Evolutionary conservation across 352 stramenopile genomes (phyloP), one percentile per base, ranked within the genome.

Genomic region (Globisporangium takayamanum): DNA sequence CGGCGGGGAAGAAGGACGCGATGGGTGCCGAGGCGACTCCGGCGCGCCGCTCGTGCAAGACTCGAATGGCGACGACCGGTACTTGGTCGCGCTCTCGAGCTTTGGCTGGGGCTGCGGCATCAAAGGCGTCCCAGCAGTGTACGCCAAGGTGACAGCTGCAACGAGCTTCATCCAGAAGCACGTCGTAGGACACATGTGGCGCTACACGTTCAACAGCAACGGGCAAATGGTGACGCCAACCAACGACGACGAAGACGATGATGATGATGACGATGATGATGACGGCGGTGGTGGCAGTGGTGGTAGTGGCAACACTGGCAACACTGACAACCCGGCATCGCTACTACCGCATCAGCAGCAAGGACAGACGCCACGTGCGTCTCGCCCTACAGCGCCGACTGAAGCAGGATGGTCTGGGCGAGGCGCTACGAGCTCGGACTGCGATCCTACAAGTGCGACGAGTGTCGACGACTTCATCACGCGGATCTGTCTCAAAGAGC

Each of bases 1-100:
- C 12, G 72, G 72, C 3, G 72, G 69, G 12, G 59, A 76, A 28
- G 52, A 62, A 15, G 67, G 62, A 14, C 71, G 72, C 36, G 72
- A 81, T 37, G 65, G 61, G 2, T 81, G 72, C 53, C 58, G 68
- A 41, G 72, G 72, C 5, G 72, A 81, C 50, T 81, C 72, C 2
- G 72, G 72, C 5, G 69, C 64, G 0, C 72, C 72, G 1, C 57
- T 81, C 0, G 62, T 78, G 2, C 60, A 59, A 12, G 39, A 63
- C 18, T 48, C 30, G 1, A 62, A 41, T 22, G 33, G 25, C 18
- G 36, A 53, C 6, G 41, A 45, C 12, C 46, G 50, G 30, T 51
- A 54, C 7, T 53, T 78, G 0, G 72, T 78, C 8, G 72, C 56
- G 14, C 61, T 69, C 20, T 60, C 67, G 3, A 80, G 72, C 54